phyloP scores from a whole-genome alignment of 2,329 filamentous ascomycete genomes.

The Blumeria graminis region DNA sequence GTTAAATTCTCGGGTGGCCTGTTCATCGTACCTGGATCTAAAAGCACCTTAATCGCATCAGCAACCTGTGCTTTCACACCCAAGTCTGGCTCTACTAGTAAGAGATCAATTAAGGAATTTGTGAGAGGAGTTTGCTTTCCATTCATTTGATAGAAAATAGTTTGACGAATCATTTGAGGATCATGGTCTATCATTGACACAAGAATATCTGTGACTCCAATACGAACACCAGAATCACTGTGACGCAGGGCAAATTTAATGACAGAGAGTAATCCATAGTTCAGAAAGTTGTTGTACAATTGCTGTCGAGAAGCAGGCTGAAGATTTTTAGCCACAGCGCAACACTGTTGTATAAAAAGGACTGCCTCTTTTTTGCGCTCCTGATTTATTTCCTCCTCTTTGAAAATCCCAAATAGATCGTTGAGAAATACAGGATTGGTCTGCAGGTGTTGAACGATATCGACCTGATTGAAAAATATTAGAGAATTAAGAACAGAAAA shows the following conservation, averaged over 20 bases:
- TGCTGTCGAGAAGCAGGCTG: slow-evolving; percentile 60
- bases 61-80: slow-evolving; percentile 91
- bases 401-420: slow-evolving; percentile 74
- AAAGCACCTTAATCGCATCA: slow-evolving; percentile 78
- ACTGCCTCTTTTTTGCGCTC: slow-evolving; percentile 81
- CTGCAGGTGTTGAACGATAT: slow-evolving; percentile 90
- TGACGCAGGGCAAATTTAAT: slow-evolving; percentile 83
- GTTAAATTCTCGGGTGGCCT: slow-evolving; percentile 34
- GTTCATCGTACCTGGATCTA: slow-evolving; percentile 45
- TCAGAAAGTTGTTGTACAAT: slow-evolving; percentile 75
- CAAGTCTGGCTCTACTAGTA: slow-evolving; percentile 75
- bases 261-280: slow-evolving; percentile 64
- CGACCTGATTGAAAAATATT: slow-evolving; percentile 98
- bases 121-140: slow-evolving; percentile 71
- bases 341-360: slow-evolving; percentile 90
- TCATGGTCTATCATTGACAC: slow-evolving; percentile 93
- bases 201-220: slow-evolving; percentile 81
- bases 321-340: slow-evolving; percentile 77
- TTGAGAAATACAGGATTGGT: slow-evolving; percentile 52
- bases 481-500: slow-evolving; percentile 93
- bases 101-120: slow-evolving; percentile 75
- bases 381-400: slow-evolving; percentile 33
- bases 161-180: slow-evolving; percentile 75
- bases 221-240: slow-evolving; percentile 58
- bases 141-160: slow-evolving; percentile 75